Evolutionary conservation across 352 stramenopile species (phyloP), one percentile per base, ranked within the genome.

Genomic region (Poterioochromonas sp.): DNA sequence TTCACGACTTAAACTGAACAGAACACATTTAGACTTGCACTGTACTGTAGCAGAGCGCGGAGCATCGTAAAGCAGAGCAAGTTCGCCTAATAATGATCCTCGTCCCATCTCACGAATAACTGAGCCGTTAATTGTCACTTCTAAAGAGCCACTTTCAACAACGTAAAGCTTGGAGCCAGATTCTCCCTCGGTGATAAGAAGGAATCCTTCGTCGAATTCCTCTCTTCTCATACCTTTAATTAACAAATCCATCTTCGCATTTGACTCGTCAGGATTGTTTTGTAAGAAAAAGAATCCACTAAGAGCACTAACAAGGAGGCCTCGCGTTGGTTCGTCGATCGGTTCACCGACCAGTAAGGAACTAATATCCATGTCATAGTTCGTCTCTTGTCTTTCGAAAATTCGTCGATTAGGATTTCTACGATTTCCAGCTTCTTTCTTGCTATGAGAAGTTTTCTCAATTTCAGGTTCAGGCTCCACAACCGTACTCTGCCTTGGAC

Each of bases 131-230:
- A 76, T 88, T 41, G 91, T 87, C 18, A 94, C 86, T 49, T 91
- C 87, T 3, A 95, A 90, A 41, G 86, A 80, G 29, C 94, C 94
- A 83, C 86, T 92, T 77, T 95, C 84, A 34, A 98, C 87, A 39
- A 97, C 89, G 83, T 95, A 97, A 76, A 97, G 96, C 73, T 86
- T 91, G 80, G 95, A 92, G 77, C 90, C 91, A n/a, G 86, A 69
- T 15, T 89, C 88, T 29, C 63, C 73, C 80, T 94, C 88, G 8
- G 83, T 82, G 77, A 93, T 94, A 5, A 65, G 18, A 20, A 32
- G 12, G 22, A 40, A 40, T 2, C 73, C 73, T 41, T 1, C 20
- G 3, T 60, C 12, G 26, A 69, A 39, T 43, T 34, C 26, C 37
- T 73, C 43, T 41, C 43, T 35, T 22, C 58, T 37, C 73, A 78